Evolutionary conservation across 2,329 filamentous ascomycete genomes (phyloP).

Genomic region (Fusarium chuoi): DNA sequence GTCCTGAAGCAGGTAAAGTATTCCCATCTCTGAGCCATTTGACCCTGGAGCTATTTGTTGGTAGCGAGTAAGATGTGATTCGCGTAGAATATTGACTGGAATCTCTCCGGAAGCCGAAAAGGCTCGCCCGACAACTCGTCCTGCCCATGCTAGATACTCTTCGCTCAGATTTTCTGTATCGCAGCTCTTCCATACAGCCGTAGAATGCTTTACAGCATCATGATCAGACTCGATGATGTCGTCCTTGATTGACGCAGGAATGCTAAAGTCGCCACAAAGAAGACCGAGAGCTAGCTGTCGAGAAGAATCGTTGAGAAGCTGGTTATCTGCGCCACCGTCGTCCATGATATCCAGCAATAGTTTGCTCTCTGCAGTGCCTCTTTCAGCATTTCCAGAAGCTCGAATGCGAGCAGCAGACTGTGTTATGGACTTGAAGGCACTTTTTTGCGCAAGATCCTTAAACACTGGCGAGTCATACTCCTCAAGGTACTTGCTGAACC

Average conservation of each 20-base stretch:
- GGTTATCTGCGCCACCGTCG: slow-evolving; percentile 71
- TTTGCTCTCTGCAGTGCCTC: slow-evolving; percentile 78
- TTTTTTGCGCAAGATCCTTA: slow-evolving; percentile 58
- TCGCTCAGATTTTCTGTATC: slow-evolving; percentile 69
- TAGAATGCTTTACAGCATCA: slow-evolving; percentile 69
- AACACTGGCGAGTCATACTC: slow-evolving; percentile 68
- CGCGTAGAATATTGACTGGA: slow-evolving; percentile 67
- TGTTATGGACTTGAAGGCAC: slow-evolving; percentile 74
- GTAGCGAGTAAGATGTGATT: slow-evolving; percentile 66
- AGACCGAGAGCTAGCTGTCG: slow-evolving; percentile 75
- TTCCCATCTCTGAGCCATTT: slow-evolving; percentile 69
- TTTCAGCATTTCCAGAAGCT: slow-evolving; percentile 74
- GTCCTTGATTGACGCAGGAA: slow-evolving; percentile 55
- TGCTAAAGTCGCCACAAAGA: slow-evolving; percentile 79
- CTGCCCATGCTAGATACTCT: slow-evolving; percentile 86
- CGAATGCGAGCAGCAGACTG: slow-evolving; percentile 74
- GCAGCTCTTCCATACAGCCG: slow-evolving; percentile 81
- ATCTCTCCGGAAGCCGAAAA: slow-evolving; percentile 81
- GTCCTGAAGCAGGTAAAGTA: slow-evolving; percentile 70
- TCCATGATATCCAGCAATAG: slow-evolving; percentile 82
- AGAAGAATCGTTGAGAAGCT: slow-evolving; percentile 76
- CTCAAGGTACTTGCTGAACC: slow-evolving; percentile 78
- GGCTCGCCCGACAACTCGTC: slow-evolving; percentile 82
- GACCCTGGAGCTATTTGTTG: slow-evolving; percentile 57
- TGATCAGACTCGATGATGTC: slow-evolving; percentile 77